phyloP scores from a whole-genome alignment of 2,329 filamentous ascomycete species.

The Cordyceps fumosorosea region DNA sequence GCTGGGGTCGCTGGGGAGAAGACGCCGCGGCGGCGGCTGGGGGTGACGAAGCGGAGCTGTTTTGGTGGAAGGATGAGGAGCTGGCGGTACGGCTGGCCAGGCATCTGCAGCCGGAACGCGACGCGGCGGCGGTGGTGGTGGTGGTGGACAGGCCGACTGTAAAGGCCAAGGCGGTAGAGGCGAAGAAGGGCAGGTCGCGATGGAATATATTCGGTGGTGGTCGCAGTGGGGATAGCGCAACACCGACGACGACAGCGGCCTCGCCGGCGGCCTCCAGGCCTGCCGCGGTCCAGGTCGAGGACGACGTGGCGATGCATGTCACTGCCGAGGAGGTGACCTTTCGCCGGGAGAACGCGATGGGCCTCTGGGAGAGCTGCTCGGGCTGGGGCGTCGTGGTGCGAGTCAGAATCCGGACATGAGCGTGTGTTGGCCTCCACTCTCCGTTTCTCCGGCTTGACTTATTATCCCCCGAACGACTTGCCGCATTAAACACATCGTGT shows the following conservation, averaged over 20 bases:
- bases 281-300: background rate
- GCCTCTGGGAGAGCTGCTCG: slow-evolving; percentile 36
- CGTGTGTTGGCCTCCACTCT: too few relatives aligned
- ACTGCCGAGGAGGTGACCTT: slow-evolving; percentile 38
- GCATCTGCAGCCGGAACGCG: slow-evolving; percentile 28
- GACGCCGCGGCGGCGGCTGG: background rate
- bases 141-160: slow-evolving; percentile 21
- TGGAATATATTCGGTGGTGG: slow-evolving; percentile 1
- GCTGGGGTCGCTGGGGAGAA: slow-evolving; percentile 34
- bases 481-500: too few relatives aligned
- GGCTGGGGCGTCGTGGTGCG: slow-evolving; percentile 38
- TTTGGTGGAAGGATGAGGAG: slow-evolving; percentile 37
- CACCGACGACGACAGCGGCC: background rate
- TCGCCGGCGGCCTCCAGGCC: background rate
- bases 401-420: slow-evolving; percentile 18
- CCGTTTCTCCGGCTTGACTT: too few relatives aligned
- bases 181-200: slow-evolving; percentile 24
- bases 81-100: slow-evolving; percentile 33
- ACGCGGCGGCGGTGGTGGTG: background rate
- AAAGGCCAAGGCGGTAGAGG: slow-evolving; percentile 23
- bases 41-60: slow-evolving; percentile 7
- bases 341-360: slow-evolving; percentile 37
- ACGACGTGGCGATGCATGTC: slow-evolving; percentile 28
- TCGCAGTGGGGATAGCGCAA: background rate
- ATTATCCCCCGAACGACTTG: too few relatives aligned